phyloP scores from a whole-genome alignment of 164 flowering plant genomes.

The Berberis vulgaris region DNA sequence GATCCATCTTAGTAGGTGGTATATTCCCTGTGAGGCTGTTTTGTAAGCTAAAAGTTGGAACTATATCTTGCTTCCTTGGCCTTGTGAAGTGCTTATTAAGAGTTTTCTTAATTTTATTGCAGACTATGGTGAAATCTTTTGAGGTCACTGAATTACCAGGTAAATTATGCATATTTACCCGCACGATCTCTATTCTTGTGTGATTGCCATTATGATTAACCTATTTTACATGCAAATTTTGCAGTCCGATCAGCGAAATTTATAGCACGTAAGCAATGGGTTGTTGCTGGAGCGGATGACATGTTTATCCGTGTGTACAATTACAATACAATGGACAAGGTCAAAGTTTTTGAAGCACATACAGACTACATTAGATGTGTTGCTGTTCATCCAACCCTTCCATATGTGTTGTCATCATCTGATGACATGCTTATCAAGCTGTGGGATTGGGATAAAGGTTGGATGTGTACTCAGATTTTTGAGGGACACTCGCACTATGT shows the following conservation, averaged over 20 bases:
- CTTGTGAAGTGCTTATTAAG: constrained; percentile 6
- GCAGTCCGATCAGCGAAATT: constrained; percentile 94
- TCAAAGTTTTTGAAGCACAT: constrained; percentile 92
- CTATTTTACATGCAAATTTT: constrained; percentile 3
- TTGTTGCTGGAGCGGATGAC: constrained; percentile 97
- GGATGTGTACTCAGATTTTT: constrained; percentile 81
- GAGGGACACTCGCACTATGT: constrained; percentile 98
- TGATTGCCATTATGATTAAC: background rate
- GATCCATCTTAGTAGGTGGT: too few relatives aligned
- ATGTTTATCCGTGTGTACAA: constrained; percentile 94
- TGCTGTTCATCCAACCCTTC: constrained; percentile 86
- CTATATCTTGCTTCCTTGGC: background rate
- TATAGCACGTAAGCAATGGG: constrained; percentile 88
- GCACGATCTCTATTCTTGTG: background rate
- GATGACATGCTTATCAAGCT: constrained; percentile 95
- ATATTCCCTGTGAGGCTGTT: too few relatives aligned
- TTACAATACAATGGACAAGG: constrained; percentile 90
- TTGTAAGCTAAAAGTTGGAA: too few relatives aligned
- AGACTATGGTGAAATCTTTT: constrained; percentile 90
- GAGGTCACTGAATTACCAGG: constrained; percentile 97
- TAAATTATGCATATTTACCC: constrained; percentile 11
- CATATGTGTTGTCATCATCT: constrained; percentile 84
- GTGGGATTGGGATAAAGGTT: constrained; percentile 98
- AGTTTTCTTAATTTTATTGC: constrained; percentile 18
- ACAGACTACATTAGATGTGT: constrained; percentile 85